Percentiles rank a stretch among this genome's conserved stretches.
phyloP scores from a whole-genome alignment of 1,284 basidiomycete genomes.

The Cryptococcus maquisensis region DNA sequence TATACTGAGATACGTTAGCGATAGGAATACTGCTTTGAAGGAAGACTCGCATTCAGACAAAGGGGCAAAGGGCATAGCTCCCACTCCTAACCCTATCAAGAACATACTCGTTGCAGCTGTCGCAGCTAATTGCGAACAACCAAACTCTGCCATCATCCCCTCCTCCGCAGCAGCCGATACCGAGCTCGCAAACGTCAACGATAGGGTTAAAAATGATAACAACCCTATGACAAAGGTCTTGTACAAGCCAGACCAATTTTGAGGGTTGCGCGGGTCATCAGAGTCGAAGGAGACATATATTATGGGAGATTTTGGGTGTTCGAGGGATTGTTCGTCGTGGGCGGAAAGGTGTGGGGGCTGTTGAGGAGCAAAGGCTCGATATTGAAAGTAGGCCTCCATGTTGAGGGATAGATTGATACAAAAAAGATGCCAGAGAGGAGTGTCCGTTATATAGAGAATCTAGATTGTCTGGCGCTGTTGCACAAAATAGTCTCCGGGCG shows the following conservation, averaged over 20 bases:
- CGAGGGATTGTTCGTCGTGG: conserved; percentile 4
- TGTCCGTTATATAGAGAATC: neutral
- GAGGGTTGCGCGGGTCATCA: conserved; percentile 19
- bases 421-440: neutral
- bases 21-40: neutral
- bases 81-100: conserved; percentile 24
- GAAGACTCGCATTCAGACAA: conserved; percentile 23
- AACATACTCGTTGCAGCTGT: conserved; percentile 22
- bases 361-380: conserved; percentile 5
- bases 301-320: conserved; percentile 4
- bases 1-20: conserved; percentile 13
- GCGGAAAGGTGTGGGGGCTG: neutral
- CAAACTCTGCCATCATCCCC: conserved; percentile 23
- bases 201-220: conserved; percentile 21
- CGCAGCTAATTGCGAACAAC: conserved; percentile 16
- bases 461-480: too few relatives aligned
- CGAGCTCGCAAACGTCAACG: conserved; percentile 23
- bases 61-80: conserved; percentile 27
- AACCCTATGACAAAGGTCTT: conserved; percentile 18
- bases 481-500: too few relatives aligned
- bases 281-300: conserved; percentile 17
- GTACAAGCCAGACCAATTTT: conserved; percentile 25
- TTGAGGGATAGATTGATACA: neutral
- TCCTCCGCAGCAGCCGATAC: conserved; percentile 16
- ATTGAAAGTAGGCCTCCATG: conserved; percentile 13